Evolutionary conservation across 2,329 filamentous ascomycete species (phyloP).

Genomic region (Penicillium concentricum): DNA sequence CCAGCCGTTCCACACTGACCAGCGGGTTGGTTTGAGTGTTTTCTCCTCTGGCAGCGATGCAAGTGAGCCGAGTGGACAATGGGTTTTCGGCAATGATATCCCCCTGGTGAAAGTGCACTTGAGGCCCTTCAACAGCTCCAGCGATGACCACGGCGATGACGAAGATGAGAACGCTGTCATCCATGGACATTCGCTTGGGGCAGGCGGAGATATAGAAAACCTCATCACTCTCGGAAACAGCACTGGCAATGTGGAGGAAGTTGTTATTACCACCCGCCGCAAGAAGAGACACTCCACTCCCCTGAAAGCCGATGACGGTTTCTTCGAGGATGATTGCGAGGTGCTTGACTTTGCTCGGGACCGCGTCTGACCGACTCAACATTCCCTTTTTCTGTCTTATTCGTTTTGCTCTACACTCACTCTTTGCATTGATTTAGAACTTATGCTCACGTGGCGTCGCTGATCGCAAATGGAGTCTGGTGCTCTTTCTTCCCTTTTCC

Average conservation of each 20-base stretch:
- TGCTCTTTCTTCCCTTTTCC: constrained; percentile 3
- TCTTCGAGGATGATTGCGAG: constrained; percentile 91
- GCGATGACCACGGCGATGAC: constrained; percentile 40
- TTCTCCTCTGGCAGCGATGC: constrained; percentile 48
- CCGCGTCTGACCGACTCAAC: constrained; percentile 42
- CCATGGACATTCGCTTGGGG: constrained; percentile 28
- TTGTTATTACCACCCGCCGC: constrained; percentile 77
- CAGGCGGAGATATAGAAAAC: constrained; percentile 49
- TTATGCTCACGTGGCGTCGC: constrained; percentile 17
- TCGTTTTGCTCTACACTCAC: constrained; percentile 10
- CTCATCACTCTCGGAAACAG: constrained; percentile 52
- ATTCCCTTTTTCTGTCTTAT: neutral
- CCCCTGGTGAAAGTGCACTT: constrained; percentile 50
- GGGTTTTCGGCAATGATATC: constrained; percentile 56
- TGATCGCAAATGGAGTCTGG: constrained; percentile 15
- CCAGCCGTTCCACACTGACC: constrained; percentile 92
- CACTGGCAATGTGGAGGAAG: constrained; percentile 66
- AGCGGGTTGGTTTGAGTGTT: constrained; percentile 74
- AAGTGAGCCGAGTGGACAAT: constrained; percentile 42
- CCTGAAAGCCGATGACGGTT: constrained; percentile 60
- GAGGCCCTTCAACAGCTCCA: constrained; percentile 43
- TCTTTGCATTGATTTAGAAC: constrained; percentile 16
- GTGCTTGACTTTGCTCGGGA: constrained; percentile 79
- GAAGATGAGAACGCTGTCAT: constrained; percentile 26
- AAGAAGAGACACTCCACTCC: constrained; percentile 52